Evolutionary conservation across 176 grass and related monocot genomes (phyloP).

Genomic region (Metroxylon sagu): DNA sequence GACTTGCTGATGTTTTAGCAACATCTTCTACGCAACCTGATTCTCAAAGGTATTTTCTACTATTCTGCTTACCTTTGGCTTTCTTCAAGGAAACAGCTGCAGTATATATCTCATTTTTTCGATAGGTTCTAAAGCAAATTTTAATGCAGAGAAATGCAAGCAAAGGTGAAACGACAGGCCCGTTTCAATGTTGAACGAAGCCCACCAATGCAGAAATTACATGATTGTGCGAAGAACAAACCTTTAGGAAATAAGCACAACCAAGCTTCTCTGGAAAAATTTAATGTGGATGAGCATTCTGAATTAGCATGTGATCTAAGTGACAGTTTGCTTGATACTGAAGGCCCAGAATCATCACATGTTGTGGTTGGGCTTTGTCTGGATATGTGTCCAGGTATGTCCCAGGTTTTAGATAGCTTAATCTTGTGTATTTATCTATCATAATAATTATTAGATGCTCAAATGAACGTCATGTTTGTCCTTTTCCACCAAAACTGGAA

Average conservation of each 20-base stretch:
- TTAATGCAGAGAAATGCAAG: constrained; percentile 57
- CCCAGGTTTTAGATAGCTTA: too few species aligned
- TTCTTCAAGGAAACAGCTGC: background rate
- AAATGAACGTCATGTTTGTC: background rate
- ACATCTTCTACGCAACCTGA: constrained; percentile 35
- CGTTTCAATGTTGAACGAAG: constrained; percentile 73
- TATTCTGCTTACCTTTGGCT: background rate
- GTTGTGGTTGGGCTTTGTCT: constrained; percentile 64
- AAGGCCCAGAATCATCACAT: constrained; percentile 33
- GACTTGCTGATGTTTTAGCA: constrained; percentile 17
- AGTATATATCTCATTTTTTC: constrained; percentile 1
- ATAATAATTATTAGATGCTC: background rate
- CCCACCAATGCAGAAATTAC: constrained; percentile 41
- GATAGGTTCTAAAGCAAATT: background rate
- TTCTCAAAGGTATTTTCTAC: constrained; percentile 29
- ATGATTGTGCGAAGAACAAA: constrained; percentile 35
- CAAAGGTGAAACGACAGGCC: constrained; percentile 72
- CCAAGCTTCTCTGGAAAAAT: constrained; percentile 23
- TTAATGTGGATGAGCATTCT: constrained; percentile 7
- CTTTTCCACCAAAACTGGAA: constrained; percentile 1
- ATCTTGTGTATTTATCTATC: background rate
- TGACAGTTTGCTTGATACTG: constrained; percentile 32
- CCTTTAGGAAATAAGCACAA: constrained; percentile 35
- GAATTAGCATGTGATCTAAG: constrained; percentile 2
- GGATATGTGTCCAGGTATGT: constrained; percentile 92